These are phyloP conservation scores for Casuarina equisetifolia DNA, from an alignment of 306 rosid genomes.

Conservation along the genomic window DNA sequence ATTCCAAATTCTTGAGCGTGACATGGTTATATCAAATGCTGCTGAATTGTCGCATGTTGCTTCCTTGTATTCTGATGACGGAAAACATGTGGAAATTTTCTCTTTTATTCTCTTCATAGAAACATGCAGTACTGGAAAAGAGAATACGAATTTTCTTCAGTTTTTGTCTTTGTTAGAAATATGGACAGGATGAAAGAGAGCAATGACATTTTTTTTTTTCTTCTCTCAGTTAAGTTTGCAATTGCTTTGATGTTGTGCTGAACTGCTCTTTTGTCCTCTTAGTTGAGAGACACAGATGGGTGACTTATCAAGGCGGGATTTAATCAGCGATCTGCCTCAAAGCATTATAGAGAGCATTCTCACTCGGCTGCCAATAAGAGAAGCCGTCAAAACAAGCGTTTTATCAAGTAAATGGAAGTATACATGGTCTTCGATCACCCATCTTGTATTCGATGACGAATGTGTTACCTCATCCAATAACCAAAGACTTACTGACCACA, in stretches of 20 bases:
- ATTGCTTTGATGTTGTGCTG: constrained; percentile 19
- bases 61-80: not conserved
- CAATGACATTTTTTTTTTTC: not conserved
- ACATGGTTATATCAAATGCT: not conserved
- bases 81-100: not conserved
- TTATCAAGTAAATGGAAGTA: constrained; percentile 85
- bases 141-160: not conserved
- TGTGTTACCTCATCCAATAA: constrained; percentile 44
- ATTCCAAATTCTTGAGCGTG: no score
- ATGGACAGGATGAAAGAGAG: constrained; percentile 6
- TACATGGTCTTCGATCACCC: constrained; percentile 70
- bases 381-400: constrained; percentile 74
- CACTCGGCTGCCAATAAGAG: constrained; percentile 61
- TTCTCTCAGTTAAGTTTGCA: not conserved
- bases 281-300: constrained; percentile 43
- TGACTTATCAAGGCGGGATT: constrained; percentile 53
- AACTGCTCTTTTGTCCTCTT: constrained; percentile 11
- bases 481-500: constrained; percentile 30
- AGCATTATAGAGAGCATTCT: constrained; percentile 80
- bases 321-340: constrained; percentile 79
- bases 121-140: not conserved
- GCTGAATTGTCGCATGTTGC: not conserved
- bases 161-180: constrained; percentile 2
- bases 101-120: not conserved
- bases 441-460: constrained; percentile 72